Base-by-base conservation (phyloP, 495 filamentous ascomycete genomes). In the Podospora anserina region DNA sequence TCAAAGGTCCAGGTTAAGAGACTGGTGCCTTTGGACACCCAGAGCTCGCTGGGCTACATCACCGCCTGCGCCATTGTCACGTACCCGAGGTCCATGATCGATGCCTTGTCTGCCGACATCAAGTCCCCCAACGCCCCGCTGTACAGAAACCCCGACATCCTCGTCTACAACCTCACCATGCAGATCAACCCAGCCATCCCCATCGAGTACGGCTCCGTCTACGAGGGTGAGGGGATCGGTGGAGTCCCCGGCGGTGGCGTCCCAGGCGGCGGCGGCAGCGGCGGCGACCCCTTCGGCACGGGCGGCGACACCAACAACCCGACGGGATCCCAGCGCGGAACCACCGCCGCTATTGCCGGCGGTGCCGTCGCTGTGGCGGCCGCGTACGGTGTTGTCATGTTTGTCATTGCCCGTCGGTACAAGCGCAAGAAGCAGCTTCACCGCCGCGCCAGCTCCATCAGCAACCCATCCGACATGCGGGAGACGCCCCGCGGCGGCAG, bases 351-450 rank as follows among this genome's bases (percentile, higher is more conserved):
- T 70, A 92, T 97, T 76, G 92, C 88, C 61, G 81, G 89, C 60
- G 91, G 90, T 72, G 90, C 91, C 64, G 87, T 93, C 34, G 87
- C 85, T 56, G 92, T 93, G 74, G 92, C 92, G 18, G 89, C 89
- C 59, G 91, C 89, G n/a, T 99, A 99, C 73, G 96, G 94, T 76
- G 94, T 92, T n/a, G 96, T 92, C 77, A 98, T 99, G 95, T 96
- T 98, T 81, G 90, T 94, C 77, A 87, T 98, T 70, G 95, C 95
- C 27, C 87, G 96, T 59, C 86, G 95, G 68, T 99, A 98, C 86
- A 93, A 92, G 84, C 90, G 90, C 81, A 90, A 89, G 82, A 91
- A 89, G 81, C 86, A 89, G 76, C 80, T 87, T 67, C 95, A 98
- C 80, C 85, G 88, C 69, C 90, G 96, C 63, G 85, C 89, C 62